Base-by-base conservation (phyloP, 108 stramenopile species). In the Skeletonema potamos region DNA sequence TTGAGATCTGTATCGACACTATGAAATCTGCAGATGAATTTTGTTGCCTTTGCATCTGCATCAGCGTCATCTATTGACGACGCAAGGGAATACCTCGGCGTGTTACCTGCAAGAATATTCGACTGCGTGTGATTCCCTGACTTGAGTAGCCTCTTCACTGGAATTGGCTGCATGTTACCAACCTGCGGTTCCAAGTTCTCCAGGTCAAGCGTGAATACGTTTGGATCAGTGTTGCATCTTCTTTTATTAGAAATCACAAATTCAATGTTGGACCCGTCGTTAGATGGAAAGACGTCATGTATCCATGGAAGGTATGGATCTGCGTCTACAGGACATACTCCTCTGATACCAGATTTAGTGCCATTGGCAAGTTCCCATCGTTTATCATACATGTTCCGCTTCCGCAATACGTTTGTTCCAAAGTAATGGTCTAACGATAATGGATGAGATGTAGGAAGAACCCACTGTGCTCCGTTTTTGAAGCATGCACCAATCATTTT, bases 281-380 rank as follows among this genome's bases (percentile, higher is more conserved):
- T 32, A 6, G 74, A 63, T 17, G 80, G 80, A 41, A 81, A 81
- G 0, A 71, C 51, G 57, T 81, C 80, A 37, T 76, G 75, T 17
- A 81, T 74, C 80, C 80, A 81, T 1, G 80, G 80, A 33, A 81
- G 60, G 39, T 51, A 81, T 6, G 80, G 71, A 60, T 81, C 73
- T 8, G 75, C 74, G 56, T 76, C 75, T 13, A 81, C 69, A 17
- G 80, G 80, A 69, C 78, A 79, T 10, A 68, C 55, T 2, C 62
- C 69, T 30, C n/a, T 65, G 29, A 30, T n/a, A 32, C 27, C 18
- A 12, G 41, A n/a, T 30, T 26, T 34, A 5, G 62, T 41, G 13
- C 76, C 76, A 27, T 29, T 54, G 20, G 77, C 70, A 12, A 77
- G 67, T 57, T 76, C 62, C 75, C 75, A 76, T 15, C 75, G 57